Percentiles rank a stretch among this genome's conserved stretches.
phyloP scores from a whole-genome alignment of 2,329 filamentous ascomycete species.

The Chrysoporthe puriensis region DNA sequence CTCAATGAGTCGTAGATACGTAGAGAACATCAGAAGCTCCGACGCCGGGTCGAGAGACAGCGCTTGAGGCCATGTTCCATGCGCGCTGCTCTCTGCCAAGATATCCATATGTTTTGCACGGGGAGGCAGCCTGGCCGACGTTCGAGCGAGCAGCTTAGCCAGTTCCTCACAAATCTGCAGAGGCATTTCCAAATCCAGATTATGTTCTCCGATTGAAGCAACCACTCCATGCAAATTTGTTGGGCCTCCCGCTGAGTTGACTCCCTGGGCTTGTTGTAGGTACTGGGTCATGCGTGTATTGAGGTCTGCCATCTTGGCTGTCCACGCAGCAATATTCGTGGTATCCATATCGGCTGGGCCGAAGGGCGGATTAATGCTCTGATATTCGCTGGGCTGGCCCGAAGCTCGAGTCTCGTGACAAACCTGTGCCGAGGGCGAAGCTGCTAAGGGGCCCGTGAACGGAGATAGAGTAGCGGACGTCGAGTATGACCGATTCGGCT shows the following conservation, averaged over 20 bases:
- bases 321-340: not conserved
- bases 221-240: not conserved
- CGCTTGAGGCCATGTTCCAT: not conserved
- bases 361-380: not conserved
- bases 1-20: not conserved
- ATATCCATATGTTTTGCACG: not conserved
- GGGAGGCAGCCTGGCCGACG: not conserved
- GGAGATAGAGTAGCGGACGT: not conserved
- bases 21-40: not conserved
- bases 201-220: not conserved
- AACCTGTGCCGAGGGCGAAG: not conserved
- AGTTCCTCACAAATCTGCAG: not conserved
- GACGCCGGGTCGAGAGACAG: slow-evolving; percentile 3
- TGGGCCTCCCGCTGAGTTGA: not conserved
- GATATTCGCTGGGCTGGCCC: too few relatives aligned
- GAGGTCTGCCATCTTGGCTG: not conserved
- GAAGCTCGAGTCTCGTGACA: not conserved
- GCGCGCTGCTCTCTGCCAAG: not conserved
- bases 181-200: not conserved
- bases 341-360: not conserved
- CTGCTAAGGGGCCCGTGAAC: not conserved
- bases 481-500: not conserved
- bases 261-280: not conserved
- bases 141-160: not conserved
- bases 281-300: not conserved